Base-by-base conservation (phyloP, 176 grass and related monocot genomes). In the Raddia guianensis region DNA sequence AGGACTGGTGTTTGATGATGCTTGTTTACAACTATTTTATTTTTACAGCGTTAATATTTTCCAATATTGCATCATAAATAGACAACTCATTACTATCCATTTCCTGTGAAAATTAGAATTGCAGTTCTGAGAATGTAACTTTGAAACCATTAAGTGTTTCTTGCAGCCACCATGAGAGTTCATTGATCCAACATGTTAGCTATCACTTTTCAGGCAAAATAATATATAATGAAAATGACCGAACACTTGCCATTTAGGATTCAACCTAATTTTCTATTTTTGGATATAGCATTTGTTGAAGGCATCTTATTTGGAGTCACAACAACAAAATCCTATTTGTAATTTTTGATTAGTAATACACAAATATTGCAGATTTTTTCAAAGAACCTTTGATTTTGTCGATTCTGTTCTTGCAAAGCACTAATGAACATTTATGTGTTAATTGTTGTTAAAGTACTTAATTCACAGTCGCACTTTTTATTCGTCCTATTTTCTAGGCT, bases 401-500 rank as follows among this genome's bases (percentile, higher is more conserved):
- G 13, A 7, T 32, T 63, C 27, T 64, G 45, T 64, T 64, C 35
- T 77, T 16, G 65, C 15, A 77, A 69, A 16, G 21, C 16, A 50
- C 45, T 75, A 37, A 13, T 19, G 10, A 65, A 66, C 4, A 53
- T 65, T 37, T 66, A 62, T 27, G 6, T 33, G 12, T 5, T 43
- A 9, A 10, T 78, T 45, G 20, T 85, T 63, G 55, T 15, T 53
- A 43, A 74, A 43, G 21, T 78, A 66, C 37, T 62, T 46, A 53
- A 42, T 46, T 53, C 40, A 9, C 43, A 18, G 7, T 27, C 27
- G 27, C 27, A 27, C 27, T 27, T 77, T 68, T 63, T 56, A 9
- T 85, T 79, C 40, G 79, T 73, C 50, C 47, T 52, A n/a, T 85
- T 64, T 55, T 12, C 77, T 80, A 68, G 12, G 51, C 15, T 47